Base-by-base conservation (phyloP, 768 basidiomycete genomes). In the Gymnopilus dilepis region DNA sequence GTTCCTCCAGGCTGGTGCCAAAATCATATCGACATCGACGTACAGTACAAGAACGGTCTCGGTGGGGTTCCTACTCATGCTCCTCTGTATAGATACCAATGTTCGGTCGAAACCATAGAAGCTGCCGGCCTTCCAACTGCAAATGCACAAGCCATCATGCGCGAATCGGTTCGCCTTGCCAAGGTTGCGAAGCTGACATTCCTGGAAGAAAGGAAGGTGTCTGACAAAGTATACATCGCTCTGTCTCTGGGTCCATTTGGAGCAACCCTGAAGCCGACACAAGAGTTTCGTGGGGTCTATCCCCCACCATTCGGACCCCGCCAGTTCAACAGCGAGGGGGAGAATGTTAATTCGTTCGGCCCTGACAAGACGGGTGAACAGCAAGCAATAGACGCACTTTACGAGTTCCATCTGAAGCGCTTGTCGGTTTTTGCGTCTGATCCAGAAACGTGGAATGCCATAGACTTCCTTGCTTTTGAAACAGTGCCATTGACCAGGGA, bases 181-280 rank as follows among this genome's bases (percentile, higher is more conserved):
- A 69, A 67, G 6, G 72, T 82, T 57, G 88, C 87, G 0, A 76
- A 45, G 34, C 30, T n/a, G 5, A 34, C 3, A 13, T 69, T 67
- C 59, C 24, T 58, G 31, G 56, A 62, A 52, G 47, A 77, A 41
- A 47, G 59, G 3, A 75, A 62, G 58, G 73, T 54, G 6, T 48
- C 50, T 54, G 65, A 53, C 42, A 38, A 53, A 51, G 37, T 82
- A 64, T 78, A 75, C 26, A 80, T 94, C 34, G 88, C 84, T 2
- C 78, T 95, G 4, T 92, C 89, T 5, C 74, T 93, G 28, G 92
- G 92, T 17, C 87, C 90, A 0, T 92, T 84, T 67, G 91, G 92
- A 37, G 88, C 89, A 1, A 87, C 83, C 4, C 76, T 91, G 15
- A 70, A 72, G 6, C 85, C 87, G 0, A 82, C 89, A 56, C 87